phyloP scores from a whole-genome alignment of 176 grass and related monocot species.

The Stipa capillata region DNA sequence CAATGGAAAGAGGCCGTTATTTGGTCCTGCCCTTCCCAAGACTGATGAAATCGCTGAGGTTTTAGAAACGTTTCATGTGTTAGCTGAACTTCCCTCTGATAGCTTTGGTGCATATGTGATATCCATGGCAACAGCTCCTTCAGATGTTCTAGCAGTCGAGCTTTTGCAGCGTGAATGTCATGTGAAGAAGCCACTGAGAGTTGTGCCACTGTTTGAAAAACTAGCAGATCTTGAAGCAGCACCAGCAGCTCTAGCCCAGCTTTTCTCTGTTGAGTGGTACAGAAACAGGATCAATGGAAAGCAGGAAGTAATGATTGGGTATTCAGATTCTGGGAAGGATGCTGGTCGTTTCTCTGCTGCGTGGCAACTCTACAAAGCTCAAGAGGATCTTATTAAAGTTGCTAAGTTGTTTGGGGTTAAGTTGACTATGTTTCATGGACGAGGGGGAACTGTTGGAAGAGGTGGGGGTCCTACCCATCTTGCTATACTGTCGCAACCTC shows the following conservation, averaged over 20 bases:
- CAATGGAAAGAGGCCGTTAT: slow-evolving; percentile 78
- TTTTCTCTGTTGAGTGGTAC: slow-evolving; percentile 91
- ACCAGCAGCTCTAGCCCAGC: slow-evolving; percentile 62
- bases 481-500: slow-evolving; percentile 93
- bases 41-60: slow-evolving; percentile 88
- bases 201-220: slow-evolving; percentile 92
- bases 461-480: slow-evolving; percentile 93
- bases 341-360: slow-evolving; percentile 83
- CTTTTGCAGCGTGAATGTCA: slow-evolving; percentile 83
- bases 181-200: slow-evolving; percentile 77
- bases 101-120: slow-evolving; percentile 96
- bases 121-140: slow-evolving; percentile 88
- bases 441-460: slow-evolving; percentile 93
- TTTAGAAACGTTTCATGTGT: slow-evolving; percentile 75
- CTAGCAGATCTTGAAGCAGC: slow-evolving; percentile 77
- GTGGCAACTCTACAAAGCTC: slow-evolving; percentile 89
- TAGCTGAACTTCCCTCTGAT: slow-evolving; percentile 84
- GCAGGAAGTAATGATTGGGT: slow-evolving; percentile 97
- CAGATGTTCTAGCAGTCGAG: slow-evolving; percentile 95
- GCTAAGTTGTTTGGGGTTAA: slow-evolving; percentile 74
- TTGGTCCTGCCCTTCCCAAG: slow-evolving; percentile 73
- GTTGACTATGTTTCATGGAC: slow-evolving; percentile 93
- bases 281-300: slow-evolving; percentile 81
- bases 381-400: slow-evolving; percentile 83
- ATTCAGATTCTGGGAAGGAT: slow-evolving; percentile 98